Percentiles rank a stretch among this genome's conserved stretches.
phyloP scores from a whole-genome alignment of 2,329 filamentous ascomycete species.

The Myriosclerotinia scirpicola region DNA sequence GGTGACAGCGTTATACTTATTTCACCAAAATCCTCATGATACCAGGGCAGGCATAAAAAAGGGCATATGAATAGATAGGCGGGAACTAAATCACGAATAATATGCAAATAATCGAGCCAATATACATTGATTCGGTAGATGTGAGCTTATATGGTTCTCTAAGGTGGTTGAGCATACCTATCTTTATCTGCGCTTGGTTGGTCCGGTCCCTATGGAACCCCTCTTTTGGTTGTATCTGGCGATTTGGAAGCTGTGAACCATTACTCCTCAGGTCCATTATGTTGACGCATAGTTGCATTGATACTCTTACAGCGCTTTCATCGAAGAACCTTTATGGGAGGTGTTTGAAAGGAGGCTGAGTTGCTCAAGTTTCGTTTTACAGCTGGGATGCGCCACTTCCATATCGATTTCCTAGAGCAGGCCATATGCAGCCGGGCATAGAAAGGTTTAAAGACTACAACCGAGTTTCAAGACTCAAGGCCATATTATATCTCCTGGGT shows the following conservation, averaged over 20 bases:
- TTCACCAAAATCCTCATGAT: constrained; percentile 50
- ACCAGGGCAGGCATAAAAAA: not conserved
- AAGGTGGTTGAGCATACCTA: not conserved
- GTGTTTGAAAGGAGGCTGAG: not conserved
- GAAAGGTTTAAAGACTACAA: too few relatives aligned
- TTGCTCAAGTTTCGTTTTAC: not conserved
- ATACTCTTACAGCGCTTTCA: not conserved
- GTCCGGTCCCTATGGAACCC: not conserved
- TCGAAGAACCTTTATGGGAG: not conserved
- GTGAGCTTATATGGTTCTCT: not conserved
- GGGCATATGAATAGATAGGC: constrained; percentile 9
- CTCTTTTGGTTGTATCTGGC: not conserved
- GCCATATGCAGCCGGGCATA: not conserved
- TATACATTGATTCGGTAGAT: not conserved
- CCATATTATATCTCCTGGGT: not conserved
- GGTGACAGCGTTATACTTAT: constrained; percentile 73
- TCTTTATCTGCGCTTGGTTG: not conserved
- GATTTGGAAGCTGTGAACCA: not conserved
- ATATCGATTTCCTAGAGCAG: not conserved
- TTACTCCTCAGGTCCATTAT: not conserved
- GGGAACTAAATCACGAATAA: constrained; percentile 6
- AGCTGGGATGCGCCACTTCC: not conserved
- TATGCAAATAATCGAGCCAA: not conserved
- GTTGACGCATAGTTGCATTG: constrained; percentile 11
- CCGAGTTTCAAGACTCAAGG: not conserved